A percentile compares a stretch with the other conserved stretches of the same genome.
These are phyloP conservation scores for Iodosphaeria phyllophila DNA, from an alignment of 2,329 filamentous ascomycete species.

Conservation along the genomic window DNA sequence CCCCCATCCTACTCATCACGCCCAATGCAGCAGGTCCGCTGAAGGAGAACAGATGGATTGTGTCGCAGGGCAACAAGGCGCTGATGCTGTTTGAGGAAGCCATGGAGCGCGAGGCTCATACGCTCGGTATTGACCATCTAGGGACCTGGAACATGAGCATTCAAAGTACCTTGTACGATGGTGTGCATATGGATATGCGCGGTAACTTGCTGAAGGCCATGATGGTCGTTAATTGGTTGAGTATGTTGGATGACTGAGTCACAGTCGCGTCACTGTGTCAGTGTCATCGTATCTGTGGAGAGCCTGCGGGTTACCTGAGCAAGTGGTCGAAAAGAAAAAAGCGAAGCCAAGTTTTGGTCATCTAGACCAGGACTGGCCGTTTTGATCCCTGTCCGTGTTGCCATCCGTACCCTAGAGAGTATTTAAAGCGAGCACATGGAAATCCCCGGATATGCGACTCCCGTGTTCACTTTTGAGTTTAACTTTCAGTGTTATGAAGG, in stretches of 20 bases:
- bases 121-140: constrained; percentile 21
- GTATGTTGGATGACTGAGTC: constrained; percentile 9
- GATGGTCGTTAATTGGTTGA: constrained; percentile 28
- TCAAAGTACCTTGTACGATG: constrained; percentile 26
- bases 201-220: constrained; percentile 29
- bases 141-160: constrained; percentile 32
- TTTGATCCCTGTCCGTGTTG: too few species aligned
- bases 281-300: constrained; percentile 1
- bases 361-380: too few species aligned
- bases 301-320: too few species aligned
- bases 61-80: constrained; percentile 27
- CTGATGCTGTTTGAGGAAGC: constrained; percentile 24
- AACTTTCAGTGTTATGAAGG: too few species aligned
- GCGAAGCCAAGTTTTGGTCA: too few species aligned
- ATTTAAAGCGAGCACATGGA: too few species aligned
- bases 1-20: constrained; percentile 18
- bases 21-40: constrained; percentile 24
- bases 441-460: too few species aligned
- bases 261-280: not conserved
- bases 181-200: constrained; percentile 26
- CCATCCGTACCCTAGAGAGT: too few species aligned
- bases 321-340: too few species aligned
- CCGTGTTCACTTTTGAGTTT: too few species aligned
- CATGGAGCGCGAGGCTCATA: constrained; percentile 14
- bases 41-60: constrained; percentile 25